phyloP scores from a whole-genome alignment of 2,329 filamentous ascomycete genomes.

The Fusarium circinatum region DNA sequence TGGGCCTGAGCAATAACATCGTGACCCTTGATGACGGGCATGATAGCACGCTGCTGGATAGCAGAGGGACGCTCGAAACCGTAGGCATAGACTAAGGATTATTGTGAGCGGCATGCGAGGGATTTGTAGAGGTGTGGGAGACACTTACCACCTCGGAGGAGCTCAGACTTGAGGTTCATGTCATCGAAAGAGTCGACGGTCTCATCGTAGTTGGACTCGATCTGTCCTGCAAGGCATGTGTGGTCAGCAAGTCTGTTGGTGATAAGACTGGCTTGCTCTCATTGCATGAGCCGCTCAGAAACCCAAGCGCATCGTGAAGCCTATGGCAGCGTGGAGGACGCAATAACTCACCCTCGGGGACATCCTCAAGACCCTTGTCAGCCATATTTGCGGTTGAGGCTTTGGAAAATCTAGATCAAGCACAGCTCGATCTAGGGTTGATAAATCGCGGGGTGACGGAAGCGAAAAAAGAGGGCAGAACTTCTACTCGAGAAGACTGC shows the following conservation, averaged over 20 bases:
- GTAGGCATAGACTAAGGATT: conserved; percentile 84
- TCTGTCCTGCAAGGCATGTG: conserved; percentile 75
- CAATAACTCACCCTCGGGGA: conserved; percentile 84
- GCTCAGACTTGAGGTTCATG: conserved; percentile 96
- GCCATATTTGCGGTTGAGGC: conserved; percentile 89
- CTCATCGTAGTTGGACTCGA: conserved; percentile 99
- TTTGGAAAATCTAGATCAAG: conserved; percentile 74
- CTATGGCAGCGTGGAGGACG: conserved; percentile 1
- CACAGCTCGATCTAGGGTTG: conserved; percentile 77
- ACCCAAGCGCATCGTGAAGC: conserved; percentile 7
- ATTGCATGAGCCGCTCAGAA: conserved; percentile 1
- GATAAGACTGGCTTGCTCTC: neutral
- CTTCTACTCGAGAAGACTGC: conserved; percentile 50
- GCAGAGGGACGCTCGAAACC: conserved; percentile 99
- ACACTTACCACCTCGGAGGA: conserved; percentile 85
- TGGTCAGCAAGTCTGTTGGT: conserved; percentile 35
- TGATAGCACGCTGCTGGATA: conserved; percentile 99
- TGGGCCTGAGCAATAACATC: conserved; percentile 99
- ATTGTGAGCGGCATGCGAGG: conserved; percentile 42
- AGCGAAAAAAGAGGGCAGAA: conserved; percentile 51
- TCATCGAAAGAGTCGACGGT: conserved; percentile 98
- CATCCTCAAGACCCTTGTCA: conserved; percentile 98
- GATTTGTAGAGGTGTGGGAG: conserved; percentile 27
- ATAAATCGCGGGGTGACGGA: conserved; percentile 52
- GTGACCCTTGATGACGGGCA: conserved; percentile 99